Conservation (phyloP, 2,329 filamentous ascomycete species). For the Fusarium albosuccineum region DNA sequence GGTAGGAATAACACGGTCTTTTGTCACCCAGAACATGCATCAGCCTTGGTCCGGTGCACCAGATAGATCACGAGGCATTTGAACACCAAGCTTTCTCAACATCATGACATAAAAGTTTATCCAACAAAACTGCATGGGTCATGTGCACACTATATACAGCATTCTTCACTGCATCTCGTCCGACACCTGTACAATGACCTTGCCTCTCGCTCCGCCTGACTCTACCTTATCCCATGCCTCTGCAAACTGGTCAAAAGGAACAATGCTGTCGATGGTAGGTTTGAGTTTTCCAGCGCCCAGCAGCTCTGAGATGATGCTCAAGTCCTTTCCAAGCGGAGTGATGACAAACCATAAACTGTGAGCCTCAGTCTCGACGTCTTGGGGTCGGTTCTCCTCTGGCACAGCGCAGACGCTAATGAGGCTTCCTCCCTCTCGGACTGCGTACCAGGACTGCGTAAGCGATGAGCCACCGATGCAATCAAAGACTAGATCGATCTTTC, state of each 20-base stretch:
- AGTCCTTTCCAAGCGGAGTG: constrained; percentile 23
- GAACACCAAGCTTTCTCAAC: no score
- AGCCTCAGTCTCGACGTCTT: constrained; percentile 19
- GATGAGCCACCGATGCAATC: constrained; percentile 34
- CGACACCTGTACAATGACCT: constrained; percentile 28
- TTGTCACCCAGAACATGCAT: no score
- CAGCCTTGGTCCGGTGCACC: no score
- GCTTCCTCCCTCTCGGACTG: constrained; percentile 23
- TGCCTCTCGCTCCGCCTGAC: constrained; percentile 23
- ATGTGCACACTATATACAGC: neutral
- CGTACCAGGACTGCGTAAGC: constrained; percentile 26
- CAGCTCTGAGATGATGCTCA: constrained; percentile 22
- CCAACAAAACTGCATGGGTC: no score
- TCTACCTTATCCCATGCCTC: constrained; percentile 39
- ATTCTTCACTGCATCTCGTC: neutral
- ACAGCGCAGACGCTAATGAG: constrained; percentile 23
- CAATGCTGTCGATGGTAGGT: constrained; percentile 33
- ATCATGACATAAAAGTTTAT: no score
- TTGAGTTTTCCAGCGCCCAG: constrained; percentile 28
- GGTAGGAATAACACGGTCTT: no score
- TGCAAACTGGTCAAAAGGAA: constrained; percentile 17
- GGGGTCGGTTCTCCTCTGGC: constrained; percentile 26
- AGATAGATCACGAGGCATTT: no score
- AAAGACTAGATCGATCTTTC: constrained; percentile 29
- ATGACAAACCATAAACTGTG: constrained; percentile 31